Evolutionary conservation across 2,329 filamentous ascomycete species (phyloP), one percentile per base, ranked within the genome.

Genomic region (Madurella mycetomatis): DNA sequence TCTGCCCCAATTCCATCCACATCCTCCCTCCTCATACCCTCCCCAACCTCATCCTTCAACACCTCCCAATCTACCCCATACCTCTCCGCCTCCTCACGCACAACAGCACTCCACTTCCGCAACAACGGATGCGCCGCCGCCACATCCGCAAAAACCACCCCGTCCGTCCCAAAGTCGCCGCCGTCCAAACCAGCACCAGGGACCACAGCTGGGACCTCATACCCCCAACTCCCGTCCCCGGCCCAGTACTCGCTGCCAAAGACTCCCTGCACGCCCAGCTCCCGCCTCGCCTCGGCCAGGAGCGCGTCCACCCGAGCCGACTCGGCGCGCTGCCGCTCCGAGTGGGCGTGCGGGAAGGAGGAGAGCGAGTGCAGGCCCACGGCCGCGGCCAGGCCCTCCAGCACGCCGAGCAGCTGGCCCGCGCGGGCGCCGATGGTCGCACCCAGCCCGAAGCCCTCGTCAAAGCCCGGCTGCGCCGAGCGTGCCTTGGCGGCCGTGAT

Each of bases 371-470:
- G 49, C 49, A 60, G 13, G 5, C 58, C 58, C 3, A 56, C 49
- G 9, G 83, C 82, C 13, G 73, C 72, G 1, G 75, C 70, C 17
- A 96, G 71, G 0, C 87, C 90, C 65, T 95, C 89, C 5, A 96
- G 66, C 4, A 89, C 73, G 0, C 94, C 94, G 3, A 95, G 69
- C 12, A 95, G 73, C 60, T 83, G 84, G 0, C 94, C 94, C 0
- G 85, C 86, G 30, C 79, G 78, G 60, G 88, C 69, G 0, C 92
- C 94, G 31, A 97, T 74, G 49, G 86, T 84, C 1, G 90, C 92
- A 12, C 94, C 94, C 0, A 97, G 77, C 13, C 84, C 78, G 68
- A 91, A 97, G 0, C 92, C 92, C 60, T 92, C 89, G 68, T 99
- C 94, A 66, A 99, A 97, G 0, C 92, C 92, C 13, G 78, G 78